phyloP scores from a whole-genome alignment of 257 asterid genomes.

The Buddleja alternifolia region DNA sequence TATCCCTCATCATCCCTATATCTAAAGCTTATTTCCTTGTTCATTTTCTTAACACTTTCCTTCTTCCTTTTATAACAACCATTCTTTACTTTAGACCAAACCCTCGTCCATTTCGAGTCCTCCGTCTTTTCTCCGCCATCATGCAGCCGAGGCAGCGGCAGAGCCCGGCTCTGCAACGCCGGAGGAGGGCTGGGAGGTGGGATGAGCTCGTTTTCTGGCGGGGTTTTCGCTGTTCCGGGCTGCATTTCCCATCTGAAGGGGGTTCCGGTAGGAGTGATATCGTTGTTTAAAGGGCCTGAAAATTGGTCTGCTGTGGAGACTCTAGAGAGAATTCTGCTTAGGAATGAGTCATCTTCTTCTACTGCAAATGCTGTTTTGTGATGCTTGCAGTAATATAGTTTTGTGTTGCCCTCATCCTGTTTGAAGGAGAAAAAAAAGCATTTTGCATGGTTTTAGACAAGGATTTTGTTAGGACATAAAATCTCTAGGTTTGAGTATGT shows the following conservation, averaged over 20 bases:
- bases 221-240: constrained; percentile 47
- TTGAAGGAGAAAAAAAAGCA: background rate
- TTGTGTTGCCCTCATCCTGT: constrained; percentile 58
- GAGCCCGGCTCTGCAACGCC: constrained; percentile 39
- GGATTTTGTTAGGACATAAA: too few species aligned
- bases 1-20: constrained; percentile 22
- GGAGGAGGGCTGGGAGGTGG: constrained; percentile 57
- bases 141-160: constrained; percentile 30
- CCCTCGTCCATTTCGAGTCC: constrained; percentile 31
- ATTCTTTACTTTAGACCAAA: constrained; percentile 28
- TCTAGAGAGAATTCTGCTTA: constrained; percentile 45
- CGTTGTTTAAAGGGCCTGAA: constrained; percentile 37
- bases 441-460: too few species aligned
- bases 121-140: constrained; percentile 10
- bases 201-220: constrained; percentile 35
- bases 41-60: background rate
- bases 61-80: background rate
- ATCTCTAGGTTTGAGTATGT: too few species aligned
- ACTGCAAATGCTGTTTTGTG: constrained; percentile 53
- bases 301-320: constrained; percentile 45
- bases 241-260: constrained; percentile 55
- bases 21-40: constrained; percentile 38
- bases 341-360: constrained; percentile 42
- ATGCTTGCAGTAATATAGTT: constrained; percentile 46
- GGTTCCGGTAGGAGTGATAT: constrained; percentile 24